Conservation (phyloP, 306 rosid species). For the Vicia sativa region DNA sequence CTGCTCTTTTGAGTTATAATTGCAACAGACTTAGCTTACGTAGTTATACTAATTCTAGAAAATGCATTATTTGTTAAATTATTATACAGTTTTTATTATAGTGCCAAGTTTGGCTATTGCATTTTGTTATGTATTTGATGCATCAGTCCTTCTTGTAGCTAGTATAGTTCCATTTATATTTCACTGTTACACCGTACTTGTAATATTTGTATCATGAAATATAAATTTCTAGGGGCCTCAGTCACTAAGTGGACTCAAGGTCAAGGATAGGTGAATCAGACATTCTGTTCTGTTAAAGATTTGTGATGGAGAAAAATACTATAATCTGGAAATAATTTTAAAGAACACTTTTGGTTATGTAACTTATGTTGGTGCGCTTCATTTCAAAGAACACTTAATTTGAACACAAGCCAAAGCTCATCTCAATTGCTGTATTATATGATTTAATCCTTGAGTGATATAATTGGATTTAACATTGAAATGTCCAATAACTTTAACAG, state of each 20-base stretch:
- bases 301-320: neutral
- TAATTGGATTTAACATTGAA: conserved; percentile 39
- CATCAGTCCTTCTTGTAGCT: too few species aligned
- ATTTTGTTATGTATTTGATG: too few species aligned
- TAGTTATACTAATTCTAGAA: conserved; percentile 34
- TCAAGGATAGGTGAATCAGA: neutral
- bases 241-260: too few species aligned
- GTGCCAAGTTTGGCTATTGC: conserved; percentile 31
- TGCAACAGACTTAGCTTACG: conserved; percentile 31
- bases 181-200: neutral
- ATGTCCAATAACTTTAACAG: conserved; percentile 45
- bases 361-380: neutral
- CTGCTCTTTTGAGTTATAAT: conserved; percentile 14
- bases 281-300: neutral
- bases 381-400: too few species aligned
- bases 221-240: too few species aligned
- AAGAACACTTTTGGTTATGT: neutral
- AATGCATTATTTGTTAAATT: conserved; percentile 20
- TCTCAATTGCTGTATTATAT: conserved; percentile 15
- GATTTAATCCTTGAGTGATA: conserved; percentile 22
- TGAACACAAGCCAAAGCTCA: conserved; percentile 7
- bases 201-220: too few species aligned
- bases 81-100: conserved; percentile 5
- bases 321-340: neutral
- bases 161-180: neutral